phyloP scores from a whole-genome alignment of 805 yeast species.

The Wickerhamomyces strasburgensis region DNA sequence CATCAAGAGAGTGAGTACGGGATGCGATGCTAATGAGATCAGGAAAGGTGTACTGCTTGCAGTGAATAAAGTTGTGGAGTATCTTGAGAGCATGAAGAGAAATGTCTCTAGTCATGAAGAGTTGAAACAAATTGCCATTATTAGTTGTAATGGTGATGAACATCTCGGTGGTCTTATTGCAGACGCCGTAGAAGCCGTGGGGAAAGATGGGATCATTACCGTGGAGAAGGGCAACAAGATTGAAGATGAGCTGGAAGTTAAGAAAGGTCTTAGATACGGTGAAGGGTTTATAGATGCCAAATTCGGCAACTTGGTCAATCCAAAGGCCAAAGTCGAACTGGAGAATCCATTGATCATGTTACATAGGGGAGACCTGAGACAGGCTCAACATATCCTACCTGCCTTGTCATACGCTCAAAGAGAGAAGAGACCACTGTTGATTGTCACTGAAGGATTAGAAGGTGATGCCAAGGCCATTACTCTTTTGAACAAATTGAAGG shows the following conservation, averaged over 20 bases:
- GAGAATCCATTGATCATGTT: slow-evolving; percentile 87
- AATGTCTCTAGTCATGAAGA: slow-evolving; percentile 92
- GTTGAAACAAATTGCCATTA: slow-evolving; percentile 97
- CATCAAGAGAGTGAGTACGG: slow-evolving; percentile 96
- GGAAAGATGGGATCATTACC: slow-evolving; percentile 98
- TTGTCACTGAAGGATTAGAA: slow-evolving; percentile 92
- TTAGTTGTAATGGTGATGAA: slow-evolving; percentile 92
- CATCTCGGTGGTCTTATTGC: slow-evolving; percentile 92
- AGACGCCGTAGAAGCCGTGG: slow-evolving; percentile 96
- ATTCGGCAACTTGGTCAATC: slow-evolving; percentile 73
- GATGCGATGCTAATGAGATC: slow-evolving; percentile 97
- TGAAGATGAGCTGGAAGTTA: slow-evolving; percentile 93
- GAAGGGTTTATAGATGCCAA: slow-evolving; percentile 97
- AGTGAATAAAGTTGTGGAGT: slow-evolving; percentile 86
- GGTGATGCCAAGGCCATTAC: slow-evolving; percentile 99
- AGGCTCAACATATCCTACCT: slow-evolving; percentile 61
- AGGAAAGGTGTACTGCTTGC: slow-evolving; percentile 98
- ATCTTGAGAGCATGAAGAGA: slow-evolving; percentile 78
- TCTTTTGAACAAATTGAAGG: slow-evolving; percentile 93
- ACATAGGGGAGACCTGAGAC: slow-evolving; percentile 20
- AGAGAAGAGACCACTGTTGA: slow-evolving; percentile 85
- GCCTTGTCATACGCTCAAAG: slow-evolving; percentile 91
- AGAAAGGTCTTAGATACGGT: slow-evolving; percentile 98
- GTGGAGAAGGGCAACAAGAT: slow-evolving; percentile 96
- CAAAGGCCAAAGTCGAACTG: slow-evolving; percentile 88